Conservation (phyloP, 257 asterid species). For the Handroanthus guayacan region DNA sequence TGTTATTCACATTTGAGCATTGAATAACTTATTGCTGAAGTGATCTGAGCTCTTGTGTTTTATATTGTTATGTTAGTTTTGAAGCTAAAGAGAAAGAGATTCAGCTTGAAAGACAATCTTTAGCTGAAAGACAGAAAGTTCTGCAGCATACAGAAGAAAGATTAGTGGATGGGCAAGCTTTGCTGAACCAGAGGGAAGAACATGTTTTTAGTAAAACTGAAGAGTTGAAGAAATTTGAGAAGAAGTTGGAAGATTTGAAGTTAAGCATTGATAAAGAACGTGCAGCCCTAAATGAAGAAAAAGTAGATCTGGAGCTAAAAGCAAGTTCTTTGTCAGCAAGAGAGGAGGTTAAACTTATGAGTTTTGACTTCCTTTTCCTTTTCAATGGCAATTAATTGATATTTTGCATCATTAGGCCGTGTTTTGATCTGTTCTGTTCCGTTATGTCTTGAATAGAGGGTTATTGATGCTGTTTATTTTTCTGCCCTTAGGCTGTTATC, state of each 20-base stretch:
- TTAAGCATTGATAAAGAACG: constrained; percentile 62
- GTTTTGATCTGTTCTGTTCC: not conserved
- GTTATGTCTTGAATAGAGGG: constrained; percentile 19
- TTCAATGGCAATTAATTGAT: constrained; percentile 27
- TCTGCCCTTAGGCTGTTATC: constrained; percentile 56
- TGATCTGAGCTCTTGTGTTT: not conserved
- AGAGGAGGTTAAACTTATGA: constrained; percentile 70
- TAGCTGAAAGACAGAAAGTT: constrained; percentile 75
- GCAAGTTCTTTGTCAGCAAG: constrained; percentile 66
- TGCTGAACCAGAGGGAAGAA: constrained; percentile 90
- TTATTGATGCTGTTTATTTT: constrained; percentile 31
- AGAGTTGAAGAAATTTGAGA: constrained; percentile 67
- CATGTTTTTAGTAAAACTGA: constrained; percentile 65
- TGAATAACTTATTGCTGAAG: constrained; percentile 2
- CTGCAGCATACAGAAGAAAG: constrained; percentile 82
- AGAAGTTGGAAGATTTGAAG: constrained; percentile 68
- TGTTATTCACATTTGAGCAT: constrained; percentile 12
- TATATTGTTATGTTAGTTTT: constrained; percentile 52
- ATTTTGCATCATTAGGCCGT: constrained; percentile 30
- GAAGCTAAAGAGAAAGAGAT: constrained; percentile 88
- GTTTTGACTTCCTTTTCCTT: constrained; percentile 4
- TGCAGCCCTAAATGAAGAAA: constrained; percentile 56
- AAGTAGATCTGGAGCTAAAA: constrained; percentile 57
- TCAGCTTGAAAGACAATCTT: constrained; percentile 75
- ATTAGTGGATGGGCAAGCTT: constrained; percentile 79